These are phyloP conservation scores for Colletotrichum orbiculare DNA, from an alignment of 2,329 filamentous ascomycete genomes.

Conservation along the genomic window DNA sequence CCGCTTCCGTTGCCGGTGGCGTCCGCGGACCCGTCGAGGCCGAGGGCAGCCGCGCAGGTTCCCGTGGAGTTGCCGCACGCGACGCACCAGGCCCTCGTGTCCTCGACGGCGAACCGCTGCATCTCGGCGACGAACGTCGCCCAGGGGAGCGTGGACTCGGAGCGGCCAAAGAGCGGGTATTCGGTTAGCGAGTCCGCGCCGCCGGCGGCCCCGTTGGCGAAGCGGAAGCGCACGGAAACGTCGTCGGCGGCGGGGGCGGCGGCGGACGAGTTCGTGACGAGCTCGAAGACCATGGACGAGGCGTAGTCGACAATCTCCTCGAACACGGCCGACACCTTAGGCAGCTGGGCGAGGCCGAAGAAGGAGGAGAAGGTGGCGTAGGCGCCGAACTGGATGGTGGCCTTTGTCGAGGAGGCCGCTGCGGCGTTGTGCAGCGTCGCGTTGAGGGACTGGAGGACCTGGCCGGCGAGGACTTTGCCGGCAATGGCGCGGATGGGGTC, in stretches of 20 bases:
- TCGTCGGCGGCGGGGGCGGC: constrained; percentile 55
- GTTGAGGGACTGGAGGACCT: constrained; percentile 65
- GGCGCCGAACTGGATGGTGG: constrained; percentile 69
- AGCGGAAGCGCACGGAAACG: constrained; percentile 70
- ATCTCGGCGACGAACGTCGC: constrained; percentile 73
- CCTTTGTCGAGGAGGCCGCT: constrained; percentile 55
- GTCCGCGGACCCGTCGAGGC: constrained; percentile 40
- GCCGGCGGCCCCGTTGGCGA: constrained; percentile 66
- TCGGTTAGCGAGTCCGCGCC: constrained; percentile 60
- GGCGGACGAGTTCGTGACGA: constrained; percentile 66
- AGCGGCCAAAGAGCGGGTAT: constrained; percentile 71
- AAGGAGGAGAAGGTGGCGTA: constrained; percentile 72
- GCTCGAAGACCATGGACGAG: constrained; percentile 82
- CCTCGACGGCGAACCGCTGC: constrained; percentile 73
- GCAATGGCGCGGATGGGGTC: constrained; percentile 71
- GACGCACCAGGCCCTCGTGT: constrained; percentile 76
- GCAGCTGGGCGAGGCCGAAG: constrained; percentile 68
- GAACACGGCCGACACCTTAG: constrained; percentile 69
- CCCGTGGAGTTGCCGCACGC: constrained; percentile 80
- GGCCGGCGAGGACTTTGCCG: constrained; percentile 66
- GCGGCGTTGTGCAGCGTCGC: constrained; percentile 54
- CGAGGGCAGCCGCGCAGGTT: constrained; percentile 61
- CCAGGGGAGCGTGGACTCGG: constrained; percentile 71
- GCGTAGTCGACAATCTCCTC: constrained; percentile 86
- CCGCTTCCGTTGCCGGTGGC: constrained; percentile 39